Conservation (phyloP, 345 rosid species). For the Sapria himalayana region DNA sequence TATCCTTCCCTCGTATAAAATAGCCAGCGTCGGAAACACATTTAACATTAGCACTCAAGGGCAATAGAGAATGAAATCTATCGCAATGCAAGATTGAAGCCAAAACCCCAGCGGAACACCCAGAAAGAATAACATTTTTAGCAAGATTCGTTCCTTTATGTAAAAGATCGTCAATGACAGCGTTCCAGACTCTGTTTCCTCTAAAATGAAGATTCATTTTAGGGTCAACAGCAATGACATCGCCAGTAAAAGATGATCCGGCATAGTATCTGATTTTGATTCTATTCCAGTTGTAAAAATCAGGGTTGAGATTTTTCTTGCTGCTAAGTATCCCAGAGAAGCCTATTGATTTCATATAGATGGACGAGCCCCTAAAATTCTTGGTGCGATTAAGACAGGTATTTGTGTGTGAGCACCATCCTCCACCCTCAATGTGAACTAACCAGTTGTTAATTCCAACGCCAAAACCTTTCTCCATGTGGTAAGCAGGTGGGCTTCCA, state of each 20-base stretch:
- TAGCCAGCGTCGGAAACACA: conserved; percentile 92
- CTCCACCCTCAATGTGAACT: conserved; percentile 90
- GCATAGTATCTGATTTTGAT: conserved; percentile 84
- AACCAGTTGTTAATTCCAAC: conserved; percentile 69
- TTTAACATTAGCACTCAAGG: conserved; percentile 53
- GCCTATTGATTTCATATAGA: conserved; percentile 34
- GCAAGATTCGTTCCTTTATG: conserved; percentile 75
- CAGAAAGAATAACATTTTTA: conserved; percentile 70
- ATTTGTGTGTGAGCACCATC: conserved; percentile 72
- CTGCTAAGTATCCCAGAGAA: conserved; percentile 79
- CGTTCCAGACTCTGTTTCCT: conserved; percentile 75
- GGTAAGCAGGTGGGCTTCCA: conserved; percentile 95
- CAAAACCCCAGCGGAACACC: conserved; percentile 96
- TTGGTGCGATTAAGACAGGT: conserved; percentile 39
- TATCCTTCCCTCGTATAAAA: conserved; percentile 66
- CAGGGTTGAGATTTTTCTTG: conserved; percentile 41
- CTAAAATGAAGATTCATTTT: conserved; percentile 83
- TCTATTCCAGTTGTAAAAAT: conserved; percentile 76
- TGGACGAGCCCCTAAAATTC: conserved; percentile 69
- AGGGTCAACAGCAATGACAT: conserved; percentile 49
- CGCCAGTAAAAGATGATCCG: conserved; percentile 89
- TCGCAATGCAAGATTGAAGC: conserved; percentile 79
- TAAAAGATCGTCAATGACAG: conserved; percentile 55
- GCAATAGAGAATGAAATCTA: conserved; percentile 49
- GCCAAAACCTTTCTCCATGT: conserved; percentile 53